These are phyloP conservation scores for Amorphotheca resinae DNA, from an alignment of 495 filamentous ascomycete species.

Conservation along the genomic window DNA sequence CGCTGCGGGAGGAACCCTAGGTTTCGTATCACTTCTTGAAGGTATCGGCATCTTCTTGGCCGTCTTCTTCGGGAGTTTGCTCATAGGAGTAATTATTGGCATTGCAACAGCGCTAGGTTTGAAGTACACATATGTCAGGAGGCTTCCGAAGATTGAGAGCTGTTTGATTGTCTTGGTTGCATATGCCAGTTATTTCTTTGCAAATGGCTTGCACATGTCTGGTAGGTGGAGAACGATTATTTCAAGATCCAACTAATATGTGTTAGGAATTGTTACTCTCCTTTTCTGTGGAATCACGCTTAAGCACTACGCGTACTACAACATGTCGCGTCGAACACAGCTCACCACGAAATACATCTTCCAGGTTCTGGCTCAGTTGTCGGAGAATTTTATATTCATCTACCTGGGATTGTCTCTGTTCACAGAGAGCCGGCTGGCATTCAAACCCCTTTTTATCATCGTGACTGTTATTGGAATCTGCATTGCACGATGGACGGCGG, in stretches of 20 bases:
- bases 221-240: constrained; percentile 41
- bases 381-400: constrained; percentile 99
- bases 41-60: constrained; percentile 88
- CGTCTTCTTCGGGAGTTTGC: constrained; percentile 87
- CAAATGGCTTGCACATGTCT: constrained; percentile 86
- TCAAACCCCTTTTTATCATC: constrained; percentile 92
- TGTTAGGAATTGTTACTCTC: constrained; percentile 82
- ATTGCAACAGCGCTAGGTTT: constrained; percentile 75
- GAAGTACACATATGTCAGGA: constrained; percentile 84
- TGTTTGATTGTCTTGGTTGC: constrained; percentile 87
- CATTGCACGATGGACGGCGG: constrained; percentile 77
- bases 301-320: constrained; percentile 99
- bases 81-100: constrained; percentile 78
- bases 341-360: constrained; percentile 98
- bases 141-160: constrained; percentile 93
- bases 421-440: constrained; percentile 73
- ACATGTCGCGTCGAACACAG: constrained; percentile 96
- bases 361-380: constrained; percentile 84
- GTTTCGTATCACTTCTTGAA: constrained; percentile 68
- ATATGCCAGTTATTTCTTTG: constrained; percentile 94
- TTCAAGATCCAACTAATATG: constrained; percentile 8
- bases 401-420: constrained; percentile 91
- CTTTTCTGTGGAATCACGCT: constrained; percentile 96
- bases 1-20: constrained; percentile 41
- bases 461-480: constrained; percentile 87